A percentile compares a stretch with the other conserved stretches of the same genome.
phyloP scores from a whole-genome alignment of 2,329 filamentous ascomycete species.

The Talaromyces sp. region DNA sequence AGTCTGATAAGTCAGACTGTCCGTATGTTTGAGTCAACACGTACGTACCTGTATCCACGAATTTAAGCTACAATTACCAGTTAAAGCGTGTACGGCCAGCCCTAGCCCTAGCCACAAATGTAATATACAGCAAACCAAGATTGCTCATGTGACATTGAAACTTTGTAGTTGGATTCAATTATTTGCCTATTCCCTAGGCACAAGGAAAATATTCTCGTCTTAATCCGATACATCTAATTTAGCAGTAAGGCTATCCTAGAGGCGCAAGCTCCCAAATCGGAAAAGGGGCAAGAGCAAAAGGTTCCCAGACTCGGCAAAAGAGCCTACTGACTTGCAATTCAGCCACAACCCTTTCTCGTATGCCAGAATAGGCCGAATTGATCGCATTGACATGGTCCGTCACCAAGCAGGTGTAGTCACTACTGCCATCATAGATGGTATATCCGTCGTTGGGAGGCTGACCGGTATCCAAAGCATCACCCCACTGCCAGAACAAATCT shows the following conservation, averaged over 20 bases:
- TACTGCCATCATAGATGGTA: slow-evolving; percentile 32
- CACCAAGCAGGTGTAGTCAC: slow-evolving; percentile 31
- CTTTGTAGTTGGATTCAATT: not conserved
- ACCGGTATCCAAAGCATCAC: slow-evolving; percentile 29
- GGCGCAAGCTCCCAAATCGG: not conserved
- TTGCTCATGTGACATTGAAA: too few species aligned
- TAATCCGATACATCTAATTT: not conserved
- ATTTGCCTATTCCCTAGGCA: not conserved
- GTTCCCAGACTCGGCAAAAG: not conserved
- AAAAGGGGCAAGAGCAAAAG: not conserved
- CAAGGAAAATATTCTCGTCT: not conserved
- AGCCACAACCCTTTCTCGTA: not conserved
- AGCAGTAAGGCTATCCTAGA: not conserved
- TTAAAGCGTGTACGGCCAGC: not conserved
- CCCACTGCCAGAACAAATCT: slow-evolving; percentile 41
- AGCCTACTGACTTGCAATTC: not conserved
- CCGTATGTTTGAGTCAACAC: not conserved
- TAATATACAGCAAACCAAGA: not conserved
- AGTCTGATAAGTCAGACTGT: not conserved
- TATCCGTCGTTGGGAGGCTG: slow-evolving; percentile 30
- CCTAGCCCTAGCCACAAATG: not conserved
- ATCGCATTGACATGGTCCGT: slow-evolving; percentile 27
- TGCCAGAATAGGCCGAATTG: not conserved
- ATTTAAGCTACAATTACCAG: not conserved
- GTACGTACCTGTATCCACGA: not conserved